These are phyloP conservation scores for Euphorbia schlechtendalii DNA, from an alignment of 441 rosid species.

Conservation along the genomic window DNA sequence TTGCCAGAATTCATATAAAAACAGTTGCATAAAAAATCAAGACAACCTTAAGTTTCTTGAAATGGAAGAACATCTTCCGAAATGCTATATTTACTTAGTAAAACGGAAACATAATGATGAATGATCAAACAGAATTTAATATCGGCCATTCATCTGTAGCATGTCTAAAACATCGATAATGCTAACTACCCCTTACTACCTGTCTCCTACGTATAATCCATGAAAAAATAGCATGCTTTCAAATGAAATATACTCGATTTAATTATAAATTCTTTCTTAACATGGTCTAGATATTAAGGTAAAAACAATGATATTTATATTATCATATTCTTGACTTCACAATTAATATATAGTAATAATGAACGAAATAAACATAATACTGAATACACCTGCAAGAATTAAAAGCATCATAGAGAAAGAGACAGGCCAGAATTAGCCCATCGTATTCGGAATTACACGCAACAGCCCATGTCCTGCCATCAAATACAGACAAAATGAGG, in stretches of 20 bases:
- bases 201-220: not conserved
- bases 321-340: not conserved
- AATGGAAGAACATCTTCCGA: constrained; percentile 4
- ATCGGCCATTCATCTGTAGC: not conserved
- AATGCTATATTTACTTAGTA: not conserved
- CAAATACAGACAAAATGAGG: constrained; percentile 20
- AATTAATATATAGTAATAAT: too few relatives aligned
- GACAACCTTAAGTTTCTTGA: constrained; percentile 3
- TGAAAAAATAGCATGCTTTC: not conserved
- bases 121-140: not conserved
- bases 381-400: too few relatives aligned
- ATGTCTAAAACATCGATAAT: not conserved
- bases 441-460: constrained; percentile 78
- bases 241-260: too few relatives aligned
- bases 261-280: too few relatives aligned
- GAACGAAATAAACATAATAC: too few relatives aligned
- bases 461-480: constrained; percentile 92
- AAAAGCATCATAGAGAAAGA: constrained; percentile 24
- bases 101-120: not conserved
- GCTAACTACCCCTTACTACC: not conserved
- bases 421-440: constrained; percentile 70
- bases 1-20: not conserved
- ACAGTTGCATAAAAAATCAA: not conserved
- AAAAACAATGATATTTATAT: not conserved
- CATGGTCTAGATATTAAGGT: too few relatives aligned